Evolutionary conservation across 2,329 filamentous ascomycete species (phyloP), one percentile per base, ranked within the genome.

Genomic region (Drechmeria coniospora): DNA sequence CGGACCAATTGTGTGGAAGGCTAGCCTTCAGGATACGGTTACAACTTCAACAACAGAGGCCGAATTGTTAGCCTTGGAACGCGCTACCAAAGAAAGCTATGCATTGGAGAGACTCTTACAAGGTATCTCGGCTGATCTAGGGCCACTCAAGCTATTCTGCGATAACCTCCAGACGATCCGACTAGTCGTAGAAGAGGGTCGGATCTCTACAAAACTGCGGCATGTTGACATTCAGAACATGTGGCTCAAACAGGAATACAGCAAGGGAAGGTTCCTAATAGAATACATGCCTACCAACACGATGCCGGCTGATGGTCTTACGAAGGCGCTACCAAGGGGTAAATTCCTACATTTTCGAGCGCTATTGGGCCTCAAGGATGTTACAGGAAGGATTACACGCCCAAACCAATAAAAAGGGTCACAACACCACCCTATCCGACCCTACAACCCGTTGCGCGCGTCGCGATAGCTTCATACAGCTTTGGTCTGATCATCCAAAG

Each of bases 161-260:
- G 21, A 30, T 22, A 30, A 30, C 15, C 19, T 21, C 5, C 15
- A 30, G 19, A 26, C 23, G 5, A 30, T 30, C 17, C 23, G 19
- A 5, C 28, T 30, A 4, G 21, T 30, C 6, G 25, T 26, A 4
- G 25, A 26, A 6, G 25, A 26, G 25, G 10, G 10, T 17, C 10
- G 25, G n/a, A 32, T 32, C n/a, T 15, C 11, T 8, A 28, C 30
- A 11, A 15, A 26, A 14, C 21, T 32, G 9, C 11, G 26, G 11
- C 26, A 32, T 20, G 30, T 32, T 8, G 23, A 32, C 18, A 29
- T 32, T 9, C 22, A 28, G 13, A 26, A 29, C 19, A 27, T 32
- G 18, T 32, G 21, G 30, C 16, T 32, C 6, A 23, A 27, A 12
- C 22, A 32, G 15, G 26, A 32, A 21, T 28, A 10, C n/a, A 12